phyloP scores from a whole-genome alignment of 2,329 filamentous ascomycete species.

The Cercospora brassicicola region DNA sequence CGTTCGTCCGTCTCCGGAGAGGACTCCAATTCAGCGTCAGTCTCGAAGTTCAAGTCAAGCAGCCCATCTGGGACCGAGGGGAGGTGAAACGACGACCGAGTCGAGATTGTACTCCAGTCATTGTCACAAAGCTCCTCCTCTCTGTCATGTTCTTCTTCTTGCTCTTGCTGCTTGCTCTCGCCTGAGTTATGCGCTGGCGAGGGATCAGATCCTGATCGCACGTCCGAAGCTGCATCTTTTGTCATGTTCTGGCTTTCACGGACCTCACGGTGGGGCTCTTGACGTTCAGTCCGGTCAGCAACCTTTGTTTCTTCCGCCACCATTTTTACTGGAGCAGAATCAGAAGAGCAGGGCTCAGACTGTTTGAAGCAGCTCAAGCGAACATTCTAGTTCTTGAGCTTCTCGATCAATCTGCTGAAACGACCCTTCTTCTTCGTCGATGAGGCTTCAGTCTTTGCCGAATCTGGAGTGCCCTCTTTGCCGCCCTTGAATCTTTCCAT shows the following conservation, averaged over 20 bases:
- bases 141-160: background rate
- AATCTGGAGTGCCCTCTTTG: constrained; percentile 43
- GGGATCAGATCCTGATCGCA: background rate
- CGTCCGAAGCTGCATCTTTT: background rate
- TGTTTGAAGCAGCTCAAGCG: background rate
- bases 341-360: background rate
- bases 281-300: background rate
- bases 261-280: background rate
- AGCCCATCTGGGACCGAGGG: background rate
- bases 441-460: constrained; percentile 37
- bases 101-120: background rate
- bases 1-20: background rate
- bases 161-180: background rate
- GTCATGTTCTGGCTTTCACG: background rate
- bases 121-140: background rate
- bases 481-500: constrained; percentile 38
- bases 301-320: background rate
- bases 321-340: background rate
- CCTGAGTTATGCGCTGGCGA: background rate
- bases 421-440: constrained; percentile 50
- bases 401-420: constrained; percentile 53
- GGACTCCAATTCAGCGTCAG: background rate
- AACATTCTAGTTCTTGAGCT: constrained; percentile 40
- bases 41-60: constrained; percentile 7
- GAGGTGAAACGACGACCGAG: constrained; percentile 4